Percentiles rank a stretch among this genome's conserved stretches.
Evolutionary conservation across 23 red algal genomes (phyloP).

Genomic region (Porphyridium purpureum): DNA sequence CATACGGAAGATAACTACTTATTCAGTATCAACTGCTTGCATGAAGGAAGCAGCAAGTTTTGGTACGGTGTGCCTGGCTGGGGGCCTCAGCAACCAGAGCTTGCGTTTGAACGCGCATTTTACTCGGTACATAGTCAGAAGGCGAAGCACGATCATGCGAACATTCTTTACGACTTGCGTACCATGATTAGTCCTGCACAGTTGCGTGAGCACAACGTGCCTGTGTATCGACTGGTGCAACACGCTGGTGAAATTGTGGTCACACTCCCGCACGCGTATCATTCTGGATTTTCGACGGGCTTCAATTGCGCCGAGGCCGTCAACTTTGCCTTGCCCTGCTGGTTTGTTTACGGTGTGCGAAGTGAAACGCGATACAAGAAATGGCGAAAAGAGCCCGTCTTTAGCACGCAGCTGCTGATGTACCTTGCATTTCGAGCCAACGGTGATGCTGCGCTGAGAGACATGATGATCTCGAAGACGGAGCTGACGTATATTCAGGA

Average conservation of each 20-base stretch:
- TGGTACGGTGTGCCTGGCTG: not conserved
- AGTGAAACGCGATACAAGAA: too few species aligned
- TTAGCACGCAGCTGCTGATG: too few species aligned
- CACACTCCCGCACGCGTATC: slow-evolving; percentile 45
- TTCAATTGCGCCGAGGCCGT: slow-evolving; percentile 23
- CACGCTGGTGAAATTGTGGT: slow-evolving; percentile 52
- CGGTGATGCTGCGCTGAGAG: too few species aligned
- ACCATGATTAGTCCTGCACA: slow-evolving; percentile 46
- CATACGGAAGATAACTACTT: slow-evolving; percentile 87
- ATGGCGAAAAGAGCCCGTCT: too few species aligned
- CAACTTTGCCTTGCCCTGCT: slow-evolving; percentile 39
- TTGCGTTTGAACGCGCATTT: too few species aligned
- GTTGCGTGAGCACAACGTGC: slow-evolving; percentile 9
- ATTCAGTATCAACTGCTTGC: slow-evolving; percentile 63
- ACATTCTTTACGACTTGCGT: slow-evolving; percentile 46
- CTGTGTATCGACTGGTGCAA: slow-evolving; percentile 56
- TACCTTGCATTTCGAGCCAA: too few species aligned
- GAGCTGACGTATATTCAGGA: too few species aligned
- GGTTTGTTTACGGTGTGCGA: too few species aligned
- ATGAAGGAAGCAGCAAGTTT: slow-evolving; percentile 15
- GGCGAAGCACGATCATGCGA: too few species aligned
- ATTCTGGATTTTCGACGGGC: slow-evolving; percentile 21
- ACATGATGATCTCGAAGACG: too few species aligned
- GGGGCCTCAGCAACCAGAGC: not conserved
- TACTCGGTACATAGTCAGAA: too few species aligned